These are phyloP conservation scores for Stagonosporopsis vannaccii DNA, from an alignment of 2,329 filamentous ascomycete species.

Conservation along the genomic window DNA sequence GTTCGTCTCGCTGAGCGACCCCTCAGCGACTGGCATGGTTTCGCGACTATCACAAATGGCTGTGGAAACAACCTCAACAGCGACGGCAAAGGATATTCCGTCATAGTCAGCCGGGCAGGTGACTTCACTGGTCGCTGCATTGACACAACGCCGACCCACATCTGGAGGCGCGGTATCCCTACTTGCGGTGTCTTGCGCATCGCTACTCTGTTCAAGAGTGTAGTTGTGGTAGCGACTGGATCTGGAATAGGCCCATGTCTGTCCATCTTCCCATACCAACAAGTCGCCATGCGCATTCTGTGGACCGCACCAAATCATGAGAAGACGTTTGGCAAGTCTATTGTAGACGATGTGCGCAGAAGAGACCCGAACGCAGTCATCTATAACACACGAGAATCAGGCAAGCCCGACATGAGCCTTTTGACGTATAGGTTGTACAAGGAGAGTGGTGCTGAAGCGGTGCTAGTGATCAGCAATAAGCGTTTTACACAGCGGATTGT, in stretches of 20 bases:
- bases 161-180: conserved; percentile 50
- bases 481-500: conserved; percentile 74
- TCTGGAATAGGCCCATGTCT: conserved; percentile 54
- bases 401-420: conserved; percentile 69
- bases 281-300: conserved; percentile 67
- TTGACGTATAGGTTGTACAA: conserved; percentile 62
- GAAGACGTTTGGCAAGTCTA: conserved; percentile 68
- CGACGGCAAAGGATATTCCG: conserved; percentile 39
- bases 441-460: conserved; percentile 68
- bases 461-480: conserved; percentile 78
- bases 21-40: conserved; percentile 49
- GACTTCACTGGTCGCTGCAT: conserved; percentile 50
- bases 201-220: conserved; percentile 45
- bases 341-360: conserved; percentile 65
- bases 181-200: conserved; percentile 48
- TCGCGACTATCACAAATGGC: conserved; percentile 49
- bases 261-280: conserved; percentile 59
- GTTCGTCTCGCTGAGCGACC: conserved; percentile 43
- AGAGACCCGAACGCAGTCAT: conserved; percentile 71
- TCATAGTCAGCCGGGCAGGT: conserved; percentile 49
- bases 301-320: conserved; percentile 74
- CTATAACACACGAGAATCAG: conserved; percentile 69
- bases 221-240: conserved; percentile 50
- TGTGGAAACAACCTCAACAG: conserved; percentile 14
- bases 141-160: conserved; percentile 41